phyloP scores from a whole-genome alignment of 2,329 filamentous ascomycete genomes.

The Pseudopithomyces maydicus region DNA sequence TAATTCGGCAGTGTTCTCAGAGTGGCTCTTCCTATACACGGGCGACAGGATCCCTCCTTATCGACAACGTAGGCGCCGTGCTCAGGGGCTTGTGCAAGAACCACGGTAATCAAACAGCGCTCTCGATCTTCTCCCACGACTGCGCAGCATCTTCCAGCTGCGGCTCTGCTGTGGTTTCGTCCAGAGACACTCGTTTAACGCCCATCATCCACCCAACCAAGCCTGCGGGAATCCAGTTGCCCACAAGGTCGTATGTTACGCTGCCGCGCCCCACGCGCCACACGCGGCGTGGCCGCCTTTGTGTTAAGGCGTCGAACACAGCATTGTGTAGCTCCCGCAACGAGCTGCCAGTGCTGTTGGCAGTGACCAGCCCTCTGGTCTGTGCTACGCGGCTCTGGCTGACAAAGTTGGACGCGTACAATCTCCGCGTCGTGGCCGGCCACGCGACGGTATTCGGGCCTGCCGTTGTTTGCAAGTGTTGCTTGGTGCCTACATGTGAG shows the following conservation, averaged over 20 bases:
- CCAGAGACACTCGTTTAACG: constrained; percentile 60
- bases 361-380: constrained; percentile 60
- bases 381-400: constrained; percentile 42
- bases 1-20: not conserved
- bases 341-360: constrained; percentile 66
- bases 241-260: constrained; percentile 82
- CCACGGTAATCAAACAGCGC: constrained; percentile 25
- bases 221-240: constrained; percentile 74
- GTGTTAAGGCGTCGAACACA: constrained; percentile 86
- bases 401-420: constrained; percentile 46
- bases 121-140: constrained; percentile 53
- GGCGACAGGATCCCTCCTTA: not conserved
- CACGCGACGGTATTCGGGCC: constrained; percentile 44
- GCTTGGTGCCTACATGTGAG: constrained; percentile 61
- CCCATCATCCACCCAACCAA: constrained; percentile 96
- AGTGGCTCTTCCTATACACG: not conserved
- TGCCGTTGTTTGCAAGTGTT: constrained; percentile 40
- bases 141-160: constrained; percentile 52
- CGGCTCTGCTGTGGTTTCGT: constrained; percentile 39
- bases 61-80: not conserved
- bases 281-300: constrained; percentile 62
- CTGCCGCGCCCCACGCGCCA: constrained; percentile 86
- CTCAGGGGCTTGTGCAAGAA: constrained; percentile 10
- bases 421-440: constrained; percentile 39
- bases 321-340: constrained; percentile 81